These are phyloP conservation scores for Durotheca rogersii DNA, from an alignment of 495 filamentous ascomycete genomes.

Conservation along the genomic window DNA sequence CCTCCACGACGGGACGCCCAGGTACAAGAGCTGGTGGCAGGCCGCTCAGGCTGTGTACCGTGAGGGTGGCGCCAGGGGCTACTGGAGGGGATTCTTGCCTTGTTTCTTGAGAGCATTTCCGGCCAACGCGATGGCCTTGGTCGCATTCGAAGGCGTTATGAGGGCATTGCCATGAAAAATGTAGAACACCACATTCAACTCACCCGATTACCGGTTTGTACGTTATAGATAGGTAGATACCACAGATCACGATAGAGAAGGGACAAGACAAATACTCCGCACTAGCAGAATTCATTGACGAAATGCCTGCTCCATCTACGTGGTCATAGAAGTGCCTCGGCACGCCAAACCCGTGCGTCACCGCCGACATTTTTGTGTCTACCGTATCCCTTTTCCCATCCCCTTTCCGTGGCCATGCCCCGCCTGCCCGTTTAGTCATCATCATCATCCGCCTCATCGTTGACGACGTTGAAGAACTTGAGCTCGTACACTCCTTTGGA, in stretches of 20 bases:
- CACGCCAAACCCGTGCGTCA: conserved; percentile 24
- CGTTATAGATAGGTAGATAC: neutral
- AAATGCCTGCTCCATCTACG: conserved; percentile 25
- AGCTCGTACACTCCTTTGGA: conserved; percentile 97
- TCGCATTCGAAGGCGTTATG: conserved; percentile 94
- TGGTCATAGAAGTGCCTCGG: conserved; percentile 18
- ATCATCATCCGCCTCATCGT: conserved; percentile 94
- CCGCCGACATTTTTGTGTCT: conserved; percentile 11
- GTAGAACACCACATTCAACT: neutral
- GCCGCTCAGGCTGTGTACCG: conserved; percentile 74
- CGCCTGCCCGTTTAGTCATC: conserved; percentile 78
- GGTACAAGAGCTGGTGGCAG: conserved; percentile 75
- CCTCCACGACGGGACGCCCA: conserved; percentile 64
- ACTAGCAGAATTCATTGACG: conserved; percentile 22
- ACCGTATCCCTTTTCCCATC: neutral
- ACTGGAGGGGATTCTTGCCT: conserved; percentile 91
- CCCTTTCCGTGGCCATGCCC: conserved; percentile 1
- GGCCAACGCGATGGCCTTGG: conserved; percentile 90
- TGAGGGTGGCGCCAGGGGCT: conserved; percentile 74
- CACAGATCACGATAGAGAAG: neutral
- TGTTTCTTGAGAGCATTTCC: conserved; percentile 95
- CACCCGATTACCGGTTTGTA: neutral
- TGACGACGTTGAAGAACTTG: conserved; percentile 99
- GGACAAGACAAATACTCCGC: conserved; percentile 1
- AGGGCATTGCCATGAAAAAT: conserved; percentile 63